A percentile compares a stretch with the other conserved stretches of the same genome.
phyloP scores from a whole-genome alignment of 306 rosid species.

The Casuarina equisetifolia region DNA sequence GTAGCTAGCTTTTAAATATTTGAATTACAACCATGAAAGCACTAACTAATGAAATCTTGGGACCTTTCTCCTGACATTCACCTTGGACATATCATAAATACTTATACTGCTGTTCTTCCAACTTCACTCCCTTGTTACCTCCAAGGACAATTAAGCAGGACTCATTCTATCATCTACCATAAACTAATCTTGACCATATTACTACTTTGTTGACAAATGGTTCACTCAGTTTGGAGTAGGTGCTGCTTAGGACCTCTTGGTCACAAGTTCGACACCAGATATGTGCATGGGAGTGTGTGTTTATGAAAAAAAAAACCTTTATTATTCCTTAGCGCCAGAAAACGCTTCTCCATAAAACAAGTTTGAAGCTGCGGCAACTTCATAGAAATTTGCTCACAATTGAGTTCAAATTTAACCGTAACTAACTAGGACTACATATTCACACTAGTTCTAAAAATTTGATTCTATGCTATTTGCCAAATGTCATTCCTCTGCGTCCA shows the following conservation, averaged over 20 bases:
- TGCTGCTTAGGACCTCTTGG: too few species aligned
- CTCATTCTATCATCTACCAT: background rate
- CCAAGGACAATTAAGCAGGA: background rate
- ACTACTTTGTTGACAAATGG: too few species aligned
- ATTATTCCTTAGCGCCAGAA: background rate
- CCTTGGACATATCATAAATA: background rate
- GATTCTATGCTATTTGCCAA: background rate
- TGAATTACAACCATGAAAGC: slow-evolving; percentile 1
- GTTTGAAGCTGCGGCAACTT: slow-evolving; percentile 3
- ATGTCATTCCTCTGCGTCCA: background rate
- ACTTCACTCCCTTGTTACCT: background rate
- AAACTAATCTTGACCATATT: background rate
- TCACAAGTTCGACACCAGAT: too few species aligned
- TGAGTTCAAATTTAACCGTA: background rate
- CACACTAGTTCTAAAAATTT: background rate
- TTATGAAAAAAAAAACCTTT: too few species aligned
- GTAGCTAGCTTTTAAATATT: slow-evolving; percentile 6
- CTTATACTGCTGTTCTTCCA: background rate
- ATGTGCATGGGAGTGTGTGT: too few species aligned
- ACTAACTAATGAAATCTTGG: slow-evolving; percentile 6
- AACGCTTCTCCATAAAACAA: background rate
- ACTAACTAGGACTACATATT: background rate
- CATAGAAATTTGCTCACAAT: background rate
- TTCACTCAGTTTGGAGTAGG: too few species aligned
- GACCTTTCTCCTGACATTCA: background rate